phyloP scores from a whole-genome alignment of 306 rosid genomes.

The Malus domestica region DNA sequence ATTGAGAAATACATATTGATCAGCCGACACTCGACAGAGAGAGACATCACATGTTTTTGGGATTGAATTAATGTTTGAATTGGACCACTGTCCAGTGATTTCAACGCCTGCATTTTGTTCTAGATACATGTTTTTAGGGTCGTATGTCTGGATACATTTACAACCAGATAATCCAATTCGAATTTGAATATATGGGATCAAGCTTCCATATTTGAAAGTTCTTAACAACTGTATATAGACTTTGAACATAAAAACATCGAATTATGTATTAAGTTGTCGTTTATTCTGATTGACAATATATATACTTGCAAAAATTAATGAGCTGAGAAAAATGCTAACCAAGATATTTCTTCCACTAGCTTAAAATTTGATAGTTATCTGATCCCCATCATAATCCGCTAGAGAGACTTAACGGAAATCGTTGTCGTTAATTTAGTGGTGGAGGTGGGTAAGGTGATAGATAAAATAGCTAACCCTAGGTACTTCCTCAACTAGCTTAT shows the following conservation, averaged over 20 bases:
- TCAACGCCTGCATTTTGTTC: background rate
- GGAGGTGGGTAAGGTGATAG: too few relatives aligned
- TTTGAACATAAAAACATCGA: background rate
- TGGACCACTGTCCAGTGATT: slow-evolving; percentile 5
- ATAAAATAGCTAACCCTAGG: too few relatives aligned
- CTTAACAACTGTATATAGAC: background rate
- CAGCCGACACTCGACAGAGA: slow-evolving; percentile 24
- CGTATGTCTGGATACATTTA: slow-evolving; percentile 8
- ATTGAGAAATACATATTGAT: background rate
- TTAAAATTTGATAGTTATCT: background rate
- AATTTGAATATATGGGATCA: background rate
- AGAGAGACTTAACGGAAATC: background rate
- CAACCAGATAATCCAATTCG: slow-evolving; percentile 4
- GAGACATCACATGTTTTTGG: slow-evolving; percentile 32
- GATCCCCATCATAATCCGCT: background rate
- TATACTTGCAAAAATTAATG: background rate
- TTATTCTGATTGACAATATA: too few relatives aligned
- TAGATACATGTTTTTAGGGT: slow-evolving; percentile 15
- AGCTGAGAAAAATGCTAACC: background rate
- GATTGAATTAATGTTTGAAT: background rate
- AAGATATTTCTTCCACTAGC: background rate
- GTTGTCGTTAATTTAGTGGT: too few relatives aligned
- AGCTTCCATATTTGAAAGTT: background rate
- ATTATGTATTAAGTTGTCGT: background rate
- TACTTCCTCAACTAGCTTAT: too few relatives aligned